Conservation (phyloP, 495 filamentous ascomycete species). For the Lepraria neglecta region DNA sequence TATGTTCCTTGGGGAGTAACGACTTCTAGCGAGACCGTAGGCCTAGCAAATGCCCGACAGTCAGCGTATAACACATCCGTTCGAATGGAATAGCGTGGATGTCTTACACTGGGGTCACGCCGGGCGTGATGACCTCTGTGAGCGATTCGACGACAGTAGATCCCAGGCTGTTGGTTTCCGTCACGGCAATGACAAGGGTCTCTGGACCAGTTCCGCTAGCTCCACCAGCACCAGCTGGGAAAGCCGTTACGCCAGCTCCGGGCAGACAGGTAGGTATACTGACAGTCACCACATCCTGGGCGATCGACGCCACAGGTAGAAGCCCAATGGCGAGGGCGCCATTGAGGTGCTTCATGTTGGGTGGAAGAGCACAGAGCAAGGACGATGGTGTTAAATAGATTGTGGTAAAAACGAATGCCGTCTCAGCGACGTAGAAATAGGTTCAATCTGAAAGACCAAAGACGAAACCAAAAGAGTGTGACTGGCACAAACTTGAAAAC, state of each 20-base stretch:
- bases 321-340: neutral
- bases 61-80: neutral
- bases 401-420: neutral
- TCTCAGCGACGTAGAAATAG: neutral
- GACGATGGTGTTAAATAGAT: neutral
- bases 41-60: neutral
- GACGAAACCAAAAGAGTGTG: neutral
- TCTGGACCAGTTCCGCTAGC: neutral
- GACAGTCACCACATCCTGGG: constrained; percentile 1
- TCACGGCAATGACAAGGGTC: neutral
- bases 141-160: neutral
- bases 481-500: neutral
- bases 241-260: neutral
- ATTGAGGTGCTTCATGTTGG: neutral
- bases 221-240: neutral
- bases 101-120: neutral
- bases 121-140: neutral
- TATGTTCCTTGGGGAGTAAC: neutral
- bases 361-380: neutral
- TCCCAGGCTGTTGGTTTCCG: neutral
- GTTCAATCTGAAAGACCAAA: neutral
- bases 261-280: constrained; percentile 2
- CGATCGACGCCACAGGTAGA: neutral
- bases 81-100: neutral
- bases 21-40: neutral